Evolutionary conservation across 2,329 filamentous ascomycete genomes (phyloP), one percentile per base, ranked within the genome.

Genomic region (Fusarium sp.): DNA sequence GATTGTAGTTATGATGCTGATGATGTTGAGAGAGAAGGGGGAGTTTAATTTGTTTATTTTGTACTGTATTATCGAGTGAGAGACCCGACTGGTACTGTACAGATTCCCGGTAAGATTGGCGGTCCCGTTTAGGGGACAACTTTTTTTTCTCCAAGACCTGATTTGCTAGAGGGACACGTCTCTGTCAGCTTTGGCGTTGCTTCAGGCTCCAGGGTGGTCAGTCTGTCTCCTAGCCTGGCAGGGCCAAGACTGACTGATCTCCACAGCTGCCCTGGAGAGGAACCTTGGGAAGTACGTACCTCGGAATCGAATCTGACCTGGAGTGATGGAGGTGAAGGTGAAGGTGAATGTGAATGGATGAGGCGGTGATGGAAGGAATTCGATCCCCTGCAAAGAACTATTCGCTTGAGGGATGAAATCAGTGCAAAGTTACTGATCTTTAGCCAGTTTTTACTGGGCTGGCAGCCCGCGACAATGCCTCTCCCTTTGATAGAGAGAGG

Each of bases 71-170:
- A 48, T 27, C 50, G 61, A 66, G 48, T 23, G 30, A 46, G 30
- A 65, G 45, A 46, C 23, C 23, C 23, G 23, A 23, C 60, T 15
- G 53, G 64, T 50, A 59, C 66, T 33, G 49, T 54, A 57, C 40
- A 69, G 65, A 56, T 65, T 69, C 54, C 46, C n/a, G 60, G 67
- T 62, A 59, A 70, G 60, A 72, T 70, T 72, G 49, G 59, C 45
- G 57, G 49, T 44, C 27, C 37, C 49, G 59, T 64, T 60, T 33
- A 23, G 62, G 33, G 41, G 67, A 49, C 38, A 69, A 50, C 58
- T 65, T 59, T 53, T 69, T 55, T 69, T 38, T 23, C 33, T 53
- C 37, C 35, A 50, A 52, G 49, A 57, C 54, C 57, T 72, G 64
- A 72, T 73, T 72, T 73, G 70, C 70, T 72, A 20, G 8, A 57